phyloP scores from a whole-genome alignment of 2,329 filamentous ascomycete species.

The Hypoxylon sp. region DNA sequence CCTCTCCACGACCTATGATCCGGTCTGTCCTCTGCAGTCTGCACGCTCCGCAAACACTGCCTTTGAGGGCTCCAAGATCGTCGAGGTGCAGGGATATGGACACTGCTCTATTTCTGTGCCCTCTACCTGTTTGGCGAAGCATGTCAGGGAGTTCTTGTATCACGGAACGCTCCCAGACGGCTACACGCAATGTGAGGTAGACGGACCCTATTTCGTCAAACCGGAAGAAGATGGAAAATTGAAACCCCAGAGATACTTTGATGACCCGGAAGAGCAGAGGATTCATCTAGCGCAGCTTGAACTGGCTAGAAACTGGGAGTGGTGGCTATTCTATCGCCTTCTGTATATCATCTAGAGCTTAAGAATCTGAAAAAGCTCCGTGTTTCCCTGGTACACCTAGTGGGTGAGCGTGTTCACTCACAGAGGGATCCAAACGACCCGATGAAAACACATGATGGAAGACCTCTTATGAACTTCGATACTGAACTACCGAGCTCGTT shows the following conservation, averaged over 20 bases:
- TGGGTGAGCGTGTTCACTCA: background rate
- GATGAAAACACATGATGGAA: background rate
- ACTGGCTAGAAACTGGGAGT: slow-evolving; percentile 19
- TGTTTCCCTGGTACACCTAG: background rate
- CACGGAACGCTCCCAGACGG: slow-evolving; percentile 58
- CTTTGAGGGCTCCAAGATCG: slow-evolving; percentile 57
- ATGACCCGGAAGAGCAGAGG: slow-evolving; percentile 34
- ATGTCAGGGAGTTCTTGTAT: slow-evolving; percentile 57
- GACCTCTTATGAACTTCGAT: background rate
- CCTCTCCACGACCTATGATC: slow-evolving; percentile 70
- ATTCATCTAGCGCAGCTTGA: slow-evolving; percentile 42
- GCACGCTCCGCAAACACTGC: slow-evolving; percentile 56
- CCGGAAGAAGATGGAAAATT: slow-evolving; percentile 46
- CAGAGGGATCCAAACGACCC: background rate
- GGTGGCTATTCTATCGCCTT: background rate
- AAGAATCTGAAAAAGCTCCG: background rate
- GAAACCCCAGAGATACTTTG: slow-evolving; percentile 33
- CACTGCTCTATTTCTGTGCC: slow-evolving; percentile 59
- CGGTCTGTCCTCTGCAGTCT: slow-evolving; percentile 67
- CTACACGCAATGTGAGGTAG: slow-evolving; percentile 57
- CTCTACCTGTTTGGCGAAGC: slow-evolving; percentile 56
- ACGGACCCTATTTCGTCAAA: slow-evolving; percentile 58
- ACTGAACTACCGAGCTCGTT: slow-evolving; percentile 7
- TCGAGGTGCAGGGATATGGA: slow-evolving; percentile 61
- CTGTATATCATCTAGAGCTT: background rate